Conservation (phyloP, 805 yeast genomes). For the Metschnikowia kofuensis region DNA sequence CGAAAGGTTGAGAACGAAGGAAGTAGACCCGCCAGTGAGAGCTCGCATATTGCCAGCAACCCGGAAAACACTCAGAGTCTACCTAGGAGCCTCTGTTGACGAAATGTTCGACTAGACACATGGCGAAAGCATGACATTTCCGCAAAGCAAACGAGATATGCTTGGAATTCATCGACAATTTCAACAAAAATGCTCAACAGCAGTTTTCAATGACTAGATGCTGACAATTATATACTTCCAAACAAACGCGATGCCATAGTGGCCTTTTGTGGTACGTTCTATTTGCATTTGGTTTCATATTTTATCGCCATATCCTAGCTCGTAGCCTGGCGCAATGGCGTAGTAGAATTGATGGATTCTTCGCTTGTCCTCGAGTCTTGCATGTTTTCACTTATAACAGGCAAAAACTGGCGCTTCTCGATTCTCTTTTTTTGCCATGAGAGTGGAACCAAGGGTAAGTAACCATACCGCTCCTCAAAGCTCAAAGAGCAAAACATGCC, state of each 20-base stretch:
- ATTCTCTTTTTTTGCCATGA: constrained; percentile 17
- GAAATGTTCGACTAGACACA: constrained; percentile 33
- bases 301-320: neutral
- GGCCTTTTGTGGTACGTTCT: neutral
- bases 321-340: constrained; percentile 16
- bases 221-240: neutral
- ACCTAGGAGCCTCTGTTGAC: constrained; percentile 69
- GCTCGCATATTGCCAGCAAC: constrained; percentile 78
- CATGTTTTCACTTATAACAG: neutral
- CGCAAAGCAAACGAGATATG: too few relatives aligned
- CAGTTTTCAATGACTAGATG: too few relatives aligned
- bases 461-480: constrained; percentile 56
- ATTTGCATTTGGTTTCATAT: neutral
- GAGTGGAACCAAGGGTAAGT: constrained; percentile 41
- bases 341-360: constrained; percentile 28
- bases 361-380: constrained; percentile 18
- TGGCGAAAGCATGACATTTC: too few relatives aligned
- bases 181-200: too few relatives aligned
- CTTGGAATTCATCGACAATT: too few relatives aligned
- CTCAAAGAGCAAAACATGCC: constrained; percentile 39
- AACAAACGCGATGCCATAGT: neutral
- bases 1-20: constrained; percentile 44
- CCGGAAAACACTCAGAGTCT: constrained; percentile 59
- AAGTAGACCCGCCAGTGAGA: constrained; percentile 47
- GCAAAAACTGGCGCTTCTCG: constrained; percentile 8